Evolutionary conservation across 2,329 filamentous ascomycete species (phyloP).

Genomic region (Diaporthe eres): DNA sequence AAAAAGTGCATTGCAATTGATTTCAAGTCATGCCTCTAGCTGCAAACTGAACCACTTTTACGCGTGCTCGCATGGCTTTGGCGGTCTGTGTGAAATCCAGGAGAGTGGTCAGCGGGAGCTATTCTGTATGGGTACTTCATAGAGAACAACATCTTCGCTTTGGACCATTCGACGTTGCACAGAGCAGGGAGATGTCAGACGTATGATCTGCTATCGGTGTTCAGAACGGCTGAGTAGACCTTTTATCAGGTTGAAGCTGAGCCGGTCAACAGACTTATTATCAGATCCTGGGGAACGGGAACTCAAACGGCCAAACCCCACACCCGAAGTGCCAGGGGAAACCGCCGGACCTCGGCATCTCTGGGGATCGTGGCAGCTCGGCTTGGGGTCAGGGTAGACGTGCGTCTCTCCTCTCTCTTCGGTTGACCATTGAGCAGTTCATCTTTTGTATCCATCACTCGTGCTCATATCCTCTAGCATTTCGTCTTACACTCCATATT

Average conservation of each 20-base stretch:
- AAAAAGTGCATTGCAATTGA: neutral
- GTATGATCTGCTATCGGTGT: neutral
- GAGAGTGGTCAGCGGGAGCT: neutral
- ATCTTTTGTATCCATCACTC: neutral
- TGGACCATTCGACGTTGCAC: neutral
- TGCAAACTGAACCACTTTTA: neutral
- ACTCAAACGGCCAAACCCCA: constrained; percentile 34
- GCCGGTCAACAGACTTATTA: neutral
- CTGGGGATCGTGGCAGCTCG: constrained; percentile 24
- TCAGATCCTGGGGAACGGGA: constrained; percentile 9
- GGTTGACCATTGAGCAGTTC: neutral
- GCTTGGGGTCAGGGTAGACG: neutral
- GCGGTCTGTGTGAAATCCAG: neutral
- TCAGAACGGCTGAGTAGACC: neutral
- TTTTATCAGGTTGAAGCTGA: neutral
- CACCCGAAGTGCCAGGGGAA: constrained; percentile 34
- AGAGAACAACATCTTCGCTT: neutral
- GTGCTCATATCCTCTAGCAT: constrained; percentile 36
- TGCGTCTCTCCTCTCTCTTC: neutral
- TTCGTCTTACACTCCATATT: constrained; percentile 41
- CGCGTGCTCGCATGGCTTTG: neutral
- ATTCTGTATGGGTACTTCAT: neutral
- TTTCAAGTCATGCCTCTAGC: neutral
- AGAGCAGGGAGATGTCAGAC: neutral
- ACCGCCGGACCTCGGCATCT: constrained; percentile 40